A percentile compares a stretch with the other conserved stretches of the same genome.
These are phyloP conservation scores for Ascochyta koolunga DNA, from an alignment of 2,329 filamentous ascomycete species.

Conservation along the genomic window DNA sequence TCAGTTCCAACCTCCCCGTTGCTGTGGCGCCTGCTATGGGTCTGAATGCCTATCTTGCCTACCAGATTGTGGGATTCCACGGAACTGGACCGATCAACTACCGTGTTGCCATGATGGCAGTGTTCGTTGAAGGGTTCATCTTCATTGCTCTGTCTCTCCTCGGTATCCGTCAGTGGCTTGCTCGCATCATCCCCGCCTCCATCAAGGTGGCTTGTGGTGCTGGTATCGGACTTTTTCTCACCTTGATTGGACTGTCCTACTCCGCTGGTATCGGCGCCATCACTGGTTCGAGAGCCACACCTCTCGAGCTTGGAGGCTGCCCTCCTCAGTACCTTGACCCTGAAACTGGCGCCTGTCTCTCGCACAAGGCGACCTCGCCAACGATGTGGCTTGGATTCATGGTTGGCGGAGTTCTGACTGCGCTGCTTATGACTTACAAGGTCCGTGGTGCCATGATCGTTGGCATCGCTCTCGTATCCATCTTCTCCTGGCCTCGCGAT, in stretches of 20 bases:
- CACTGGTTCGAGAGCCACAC: constrained; percentile 69
- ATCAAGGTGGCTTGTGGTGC: constrained; percentile 93
- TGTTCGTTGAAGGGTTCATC: constrained; percentile 87
- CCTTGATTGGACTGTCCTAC: constrained; percentile 79
- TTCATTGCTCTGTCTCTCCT: constrained; percentile 79
- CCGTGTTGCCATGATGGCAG: constrained; percentile 77
- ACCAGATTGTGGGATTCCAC: constrained; percentile 77
- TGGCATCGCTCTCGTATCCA: constrained; percentile 81
- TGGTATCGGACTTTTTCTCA: constrained; percentile 85
- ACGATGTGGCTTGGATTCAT: constrained; percentile 90
- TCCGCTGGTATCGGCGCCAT: constrained; percentile 81
- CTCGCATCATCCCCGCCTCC: constrained; percentile 69
- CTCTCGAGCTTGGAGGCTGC: constrained; percentile 78
- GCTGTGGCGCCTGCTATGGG: constrained; percentile 78
- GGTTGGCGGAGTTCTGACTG: constrained; percentile 80
- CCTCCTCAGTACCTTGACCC: constrained; percentile 55
- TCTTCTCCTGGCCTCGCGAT: constrained; percentile 84
- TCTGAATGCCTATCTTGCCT: constrained; percentile 88
- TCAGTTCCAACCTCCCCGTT: constrained; percentile 80
- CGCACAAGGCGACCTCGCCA: constrained; percentile 78
- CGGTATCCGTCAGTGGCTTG: constrained; percentile 74
- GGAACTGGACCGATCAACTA: constrained; percentile 73
- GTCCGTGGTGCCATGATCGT: constrained; percentile 85
- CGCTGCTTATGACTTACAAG: constrained; percentile 81
- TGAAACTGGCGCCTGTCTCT: constrained; percentile 62